Conservation (phyloP, 2,329 filamentous ascomycete species). For the Aspergillus ustus region DNA sequence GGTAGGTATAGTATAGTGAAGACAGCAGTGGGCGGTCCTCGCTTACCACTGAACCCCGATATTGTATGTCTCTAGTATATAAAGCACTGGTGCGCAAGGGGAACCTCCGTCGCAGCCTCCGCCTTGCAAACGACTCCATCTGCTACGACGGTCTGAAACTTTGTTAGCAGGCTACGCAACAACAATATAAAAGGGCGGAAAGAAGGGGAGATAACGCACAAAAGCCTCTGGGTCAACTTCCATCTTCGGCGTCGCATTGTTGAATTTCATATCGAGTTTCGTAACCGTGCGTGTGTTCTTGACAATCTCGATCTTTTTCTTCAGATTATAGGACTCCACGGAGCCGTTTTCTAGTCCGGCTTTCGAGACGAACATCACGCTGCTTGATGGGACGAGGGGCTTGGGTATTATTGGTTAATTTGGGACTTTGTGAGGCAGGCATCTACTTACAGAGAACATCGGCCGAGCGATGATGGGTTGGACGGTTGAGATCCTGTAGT, state of each 20-base stretch:
- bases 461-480: conserved; percentile 82
- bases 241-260: conserved; percentile 83
- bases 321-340: conserved; percentile 72
- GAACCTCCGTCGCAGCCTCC: conserved; percentile 71
- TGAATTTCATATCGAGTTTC: conserved; percentile 91
- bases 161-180: no score
- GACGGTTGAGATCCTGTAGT: conserved; percentile 72
- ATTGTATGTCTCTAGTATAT: conserved; percentile 19
- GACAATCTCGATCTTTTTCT: conserved; percentile 80
- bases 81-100: conserved; percentile 67
- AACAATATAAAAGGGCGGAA: no score
- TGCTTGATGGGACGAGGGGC: conserved; percentile 71
- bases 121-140: conserved; percentile 76
- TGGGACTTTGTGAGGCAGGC: background rate
- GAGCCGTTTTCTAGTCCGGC: conserved; percentile 70
- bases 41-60: no score
- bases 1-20: no score
- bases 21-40: no score
- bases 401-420: conserved; percentile 15
- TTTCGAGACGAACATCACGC: conserved; percentile 81
- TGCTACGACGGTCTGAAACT: conserved; percentile 73
- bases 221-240: conserved; percentile 86
- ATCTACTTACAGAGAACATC: conserved; percentile 70
- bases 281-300: conserved; percentile 73
- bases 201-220: no score